Percentiles rank a stretch among this genome's conserved stretches.
phyloP scores from a whole-genome alignment of 2,329 filamentous ascomycete species.

The Endocalyx cinctus region DNA sequence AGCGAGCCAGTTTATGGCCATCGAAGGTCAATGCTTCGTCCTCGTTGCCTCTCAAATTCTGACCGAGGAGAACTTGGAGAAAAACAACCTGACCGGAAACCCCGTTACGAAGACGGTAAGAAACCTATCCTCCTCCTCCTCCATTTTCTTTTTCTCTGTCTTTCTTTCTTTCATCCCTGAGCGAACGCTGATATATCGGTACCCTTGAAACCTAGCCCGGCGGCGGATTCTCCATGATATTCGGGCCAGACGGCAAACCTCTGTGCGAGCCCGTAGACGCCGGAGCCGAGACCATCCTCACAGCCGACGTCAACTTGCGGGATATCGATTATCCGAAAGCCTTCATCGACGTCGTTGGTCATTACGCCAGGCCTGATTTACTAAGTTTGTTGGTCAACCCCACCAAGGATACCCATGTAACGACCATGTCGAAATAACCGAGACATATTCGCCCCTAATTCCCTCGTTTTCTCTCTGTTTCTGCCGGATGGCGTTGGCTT shows the following conservation, averaged over 20 bases:
- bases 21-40: constrained; percentile 39
- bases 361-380: constrained; percentile 35
- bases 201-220: constrained; percentile 21
- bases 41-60: constrained; percentile 35
- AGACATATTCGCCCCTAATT: too few relatives aligned
- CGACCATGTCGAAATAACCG: constrained; percentile 21
- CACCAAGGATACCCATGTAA: constrained; percentile 25
- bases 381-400: constrained; percentile 35
- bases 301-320: constrained; percentile 45
- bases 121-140: constrained; percentile 1
- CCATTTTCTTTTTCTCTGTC: background rate
- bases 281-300: constrained; percentile 43
- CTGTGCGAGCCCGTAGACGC: constrained; percentile 34
- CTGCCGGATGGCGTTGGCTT: too few relatives aligned
- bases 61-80: constrained; percentile 34
- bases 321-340: constrained; percentile 34
- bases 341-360: constrained; percentile 34
- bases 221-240: constrained; percentile 45
- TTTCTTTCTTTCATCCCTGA: constrained; percentile 1
- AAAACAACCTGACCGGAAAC: constrained; percentile 33
- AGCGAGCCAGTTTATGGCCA: constrained; percentile 36
- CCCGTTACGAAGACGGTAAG: constrained; percentile 30
- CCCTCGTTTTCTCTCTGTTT: too few relatives aligned
- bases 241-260: constrained; percentile 46
- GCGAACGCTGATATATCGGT: too few relatives aligned